A percentile compares a stretch with the other conserved stretches of the same genome.
phyloP scores from a whole-genome alignment of 192 early-diverging fungal species.

The Chytriomyces sp. region DNA sequence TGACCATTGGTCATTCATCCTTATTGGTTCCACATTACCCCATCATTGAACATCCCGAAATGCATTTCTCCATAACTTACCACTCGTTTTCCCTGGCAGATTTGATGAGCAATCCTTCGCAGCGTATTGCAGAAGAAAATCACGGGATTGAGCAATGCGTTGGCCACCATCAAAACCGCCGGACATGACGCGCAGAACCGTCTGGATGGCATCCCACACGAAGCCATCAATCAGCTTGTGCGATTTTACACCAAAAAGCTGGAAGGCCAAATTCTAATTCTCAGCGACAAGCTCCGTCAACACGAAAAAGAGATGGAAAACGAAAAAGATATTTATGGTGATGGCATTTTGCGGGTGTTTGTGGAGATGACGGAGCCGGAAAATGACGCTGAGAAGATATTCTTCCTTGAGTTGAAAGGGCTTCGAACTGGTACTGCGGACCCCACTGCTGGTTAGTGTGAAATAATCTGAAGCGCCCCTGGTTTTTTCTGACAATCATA shows the following conservation, averaged over 20 bases:
- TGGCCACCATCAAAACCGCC: not conserved
- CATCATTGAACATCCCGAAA: constrained; percentile 17
- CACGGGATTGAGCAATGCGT: not conserved
- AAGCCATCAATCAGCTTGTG: constrained; percentile 5
- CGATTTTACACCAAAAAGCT: not conserved
- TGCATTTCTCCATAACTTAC: not conserved
- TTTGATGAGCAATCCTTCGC: not conserved
- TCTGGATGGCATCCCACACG: constrained; percentile 17
- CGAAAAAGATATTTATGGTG: not conserved
- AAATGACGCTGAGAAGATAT: constrained; percentile 3
- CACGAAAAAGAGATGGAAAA: not conserved
- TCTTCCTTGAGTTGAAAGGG: constrained; percentile 22
- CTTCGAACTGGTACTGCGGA: constrained; percentile 1
- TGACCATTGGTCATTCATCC: not conserved
- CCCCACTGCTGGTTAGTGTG: too few species aligned
- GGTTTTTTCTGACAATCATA: too few species aligned
- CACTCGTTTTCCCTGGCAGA: not conserved
- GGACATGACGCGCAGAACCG: not conserved
- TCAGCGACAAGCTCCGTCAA: not conserved
- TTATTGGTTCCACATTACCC: not conserved
- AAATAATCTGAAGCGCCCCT: too few species aligned
- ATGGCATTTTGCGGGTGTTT: constrained; percentile 16
- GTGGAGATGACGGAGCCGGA: constrained; percentile 5
- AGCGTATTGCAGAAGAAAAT: constrained; percentile 5
- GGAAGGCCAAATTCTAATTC: not conserved